Base-by-base conservation (phyloP, 164 flowering plant species). In the Litsea cubeba region DNA sequence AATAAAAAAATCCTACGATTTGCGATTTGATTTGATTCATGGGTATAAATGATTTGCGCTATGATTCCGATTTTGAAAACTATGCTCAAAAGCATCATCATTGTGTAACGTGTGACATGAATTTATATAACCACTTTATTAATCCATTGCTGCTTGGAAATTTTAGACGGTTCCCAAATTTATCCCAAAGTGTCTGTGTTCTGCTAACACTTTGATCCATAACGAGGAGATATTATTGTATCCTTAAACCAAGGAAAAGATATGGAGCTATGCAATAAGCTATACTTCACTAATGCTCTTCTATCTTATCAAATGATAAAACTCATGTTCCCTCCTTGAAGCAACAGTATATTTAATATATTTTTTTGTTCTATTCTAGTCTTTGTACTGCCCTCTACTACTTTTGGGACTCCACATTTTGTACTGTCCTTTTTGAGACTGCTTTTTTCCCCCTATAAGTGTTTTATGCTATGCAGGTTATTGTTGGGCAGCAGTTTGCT, bases 401-500 rank as follows among this genome's bases (percentile, higher is more conserved):
- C 28, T 66, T 32, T 30, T 28, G 28, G 17, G 12, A 18, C 67
- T 64, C 1, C 46, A 8, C 46, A 40, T 40, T 17, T 54, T 54
- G 69, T 26, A 66, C 15, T 66, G 24, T 8, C 28, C 14, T 25
- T 25, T 25, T 12, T 0, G 12, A 63, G 14, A 25, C 28, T 1
- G 32, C 28, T 63, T 63, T 32, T 5, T 68, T 68, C 3, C 40
- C 20, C 51, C 14, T 46, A 20, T 68, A 18, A 46, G 23, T 70
- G 22, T 74, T 68, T 60, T 8, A 65, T 77, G 30, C 26, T 35
- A 51, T 76, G 65, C 85, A 95, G 98, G 98, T 95, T 74, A 81
- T 88, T 25, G 75, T 95, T 82, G 99, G 98, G 63, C 82, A 81
- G 75, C 75, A 81, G 23, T 88, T 88, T 88, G 85, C 83, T 71